These are phyloP conservation scores for Rutstroemia sp. DNA, from an alignment of 2,329 filamentous ascomycete species.

Conservation along the genomic window DNA sequence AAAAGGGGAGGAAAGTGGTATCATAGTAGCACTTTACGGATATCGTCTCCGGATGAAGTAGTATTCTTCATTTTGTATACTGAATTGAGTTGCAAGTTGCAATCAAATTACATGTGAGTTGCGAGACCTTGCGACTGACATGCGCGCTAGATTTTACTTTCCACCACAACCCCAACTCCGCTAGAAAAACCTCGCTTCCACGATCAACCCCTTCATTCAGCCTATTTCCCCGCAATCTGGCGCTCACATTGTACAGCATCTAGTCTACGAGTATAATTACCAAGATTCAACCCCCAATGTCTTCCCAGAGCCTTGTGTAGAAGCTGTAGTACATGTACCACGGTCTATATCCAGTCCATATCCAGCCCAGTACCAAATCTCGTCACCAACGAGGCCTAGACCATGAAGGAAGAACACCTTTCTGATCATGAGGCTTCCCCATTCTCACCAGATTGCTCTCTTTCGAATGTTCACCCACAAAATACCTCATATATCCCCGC, in stretches of 20 bases:
- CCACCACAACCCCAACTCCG: no score
- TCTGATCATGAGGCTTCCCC: background rate
- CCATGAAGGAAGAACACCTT: background rate
- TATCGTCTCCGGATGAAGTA: no score
- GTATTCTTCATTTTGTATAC: no score
- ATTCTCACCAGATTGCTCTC: background rate
- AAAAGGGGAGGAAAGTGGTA: background rate
- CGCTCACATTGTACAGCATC: constrained; percentile 1
- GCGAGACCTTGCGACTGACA: no score
- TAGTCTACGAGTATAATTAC: background rate
- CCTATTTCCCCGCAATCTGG: constrained; percentile 1
- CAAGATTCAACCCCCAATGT: background rate
- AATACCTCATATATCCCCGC: background rate
- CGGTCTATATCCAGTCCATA: background rate
- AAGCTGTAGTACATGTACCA: background rate
- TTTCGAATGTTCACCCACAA: no score
- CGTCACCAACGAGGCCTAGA: no score
- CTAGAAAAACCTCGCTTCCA: no score
- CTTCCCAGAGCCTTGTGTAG: background rate
- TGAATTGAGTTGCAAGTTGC: no score
- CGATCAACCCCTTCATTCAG: background rate
- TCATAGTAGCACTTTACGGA: no score
- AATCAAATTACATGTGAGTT: no score
- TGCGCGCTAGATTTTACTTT: no score
- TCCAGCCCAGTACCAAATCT: no score